These are phyloP conservation scores for Puccinia coronata DNA, from an alignment of 1,284 basidiomycete species.

Conservation along the genomic window DNA sequence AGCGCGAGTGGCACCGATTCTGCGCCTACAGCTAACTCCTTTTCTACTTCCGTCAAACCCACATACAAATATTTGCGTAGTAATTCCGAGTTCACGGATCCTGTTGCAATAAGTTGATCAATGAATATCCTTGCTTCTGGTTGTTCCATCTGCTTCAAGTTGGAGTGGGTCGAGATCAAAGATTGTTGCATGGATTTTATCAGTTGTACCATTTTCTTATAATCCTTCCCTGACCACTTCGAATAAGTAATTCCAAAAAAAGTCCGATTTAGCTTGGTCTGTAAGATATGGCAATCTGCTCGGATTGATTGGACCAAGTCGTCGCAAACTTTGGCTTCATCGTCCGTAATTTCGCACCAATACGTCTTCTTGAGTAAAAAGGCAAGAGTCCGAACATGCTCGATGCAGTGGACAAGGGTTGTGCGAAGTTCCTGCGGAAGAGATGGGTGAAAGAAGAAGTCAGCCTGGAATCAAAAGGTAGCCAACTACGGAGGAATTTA, in stretches of 20 bases:
- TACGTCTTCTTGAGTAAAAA: constrained; percentile 58
- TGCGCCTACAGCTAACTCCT: constrained; percentile 18
- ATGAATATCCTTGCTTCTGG: constrained; percentile 56
- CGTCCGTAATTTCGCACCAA: constrained; percentile 57
- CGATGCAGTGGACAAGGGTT: constrained; percentile 58
- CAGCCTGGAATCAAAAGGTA: no score
- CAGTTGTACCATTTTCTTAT: constrained; percentile 54
- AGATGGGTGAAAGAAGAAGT: constrained; percentile 56
- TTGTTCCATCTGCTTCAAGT: constrained; percentile 54
- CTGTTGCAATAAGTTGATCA: constrained; percentile 55
- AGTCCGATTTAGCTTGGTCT: constrained; percentile 57
- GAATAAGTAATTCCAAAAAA: constrained; percentile 58
- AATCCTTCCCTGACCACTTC: constrained; percentile 57
- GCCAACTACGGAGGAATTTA: constrained; percentile 48
- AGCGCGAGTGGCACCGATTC: background rate
- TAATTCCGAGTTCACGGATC: constrained; percentile 54
- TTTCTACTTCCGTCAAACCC: constrained; percentile 55
- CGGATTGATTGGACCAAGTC: constrained; percentile 57
- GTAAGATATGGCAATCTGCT: constrained; percentile 57
- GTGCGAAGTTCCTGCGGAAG: constrained; percentile 58
- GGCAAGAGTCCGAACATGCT: constrained; percentile 57
- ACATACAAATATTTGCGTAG: constrained; percentile 54
- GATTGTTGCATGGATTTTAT: constrained; percentile 57
- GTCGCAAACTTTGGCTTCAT: constrained; percentile 57
- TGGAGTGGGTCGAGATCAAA: constrained; percentile 57